Percentiles rank a stretch among this genome's conserved stretches.
These are phyloP conservation scores for Berberis vulgaris DNA, from an alignment of 164 flowering plant species.

Conservation along the genomic window DNA sequence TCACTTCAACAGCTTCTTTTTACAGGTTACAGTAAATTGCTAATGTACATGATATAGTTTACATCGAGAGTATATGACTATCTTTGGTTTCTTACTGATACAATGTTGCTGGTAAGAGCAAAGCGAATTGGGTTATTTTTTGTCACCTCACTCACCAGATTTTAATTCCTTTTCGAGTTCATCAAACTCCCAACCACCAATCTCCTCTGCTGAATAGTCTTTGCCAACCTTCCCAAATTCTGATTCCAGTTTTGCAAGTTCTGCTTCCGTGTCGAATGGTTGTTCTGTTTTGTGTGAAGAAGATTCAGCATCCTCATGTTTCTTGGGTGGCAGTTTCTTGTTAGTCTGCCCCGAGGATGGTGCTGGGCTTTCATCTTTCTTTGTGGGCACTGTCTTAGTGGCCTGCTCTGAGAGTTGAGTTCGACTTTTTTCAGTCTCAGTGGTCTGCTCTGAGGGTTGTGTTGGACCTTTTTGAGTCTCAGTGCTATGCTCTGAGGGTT, in stretches of 20 bases:
- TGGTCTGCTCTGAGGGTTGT: neutral
- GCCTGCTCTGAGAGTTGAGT: neutral
- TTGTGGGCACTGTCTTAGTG: neutral
- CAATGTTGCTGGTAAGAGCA: neutral
- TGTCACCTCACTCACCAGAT: slow-evolving; percentile 33
- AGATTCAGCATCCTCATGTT: slow-evolving; percentile 13
- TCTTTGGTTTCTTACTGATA: neutral
- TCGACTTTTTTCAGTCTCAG: neutral
- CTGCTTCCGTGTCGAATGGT: slow-evolving; percentile 64
- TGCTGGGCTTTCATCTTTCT: slow-evolving; percentile 2
- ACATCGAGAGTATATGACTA: neutral
- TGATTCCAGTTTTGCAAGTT: slow-evolving; percentile 81
- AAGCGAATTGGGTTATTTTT: slow-evolving; percentile 19
- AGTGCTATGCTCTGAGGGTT: neutral
- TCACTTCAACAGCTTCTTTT: no score
- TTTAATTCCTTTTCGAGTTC: slow-evolving; percentile 79
- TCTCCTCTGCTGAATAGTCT: slow-evolving; percentile 72
- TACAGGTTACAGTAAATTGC: neutral
- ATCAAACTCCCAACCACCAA: slow-evolving; percentile 92
- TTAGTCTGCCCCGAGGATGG: neutral
- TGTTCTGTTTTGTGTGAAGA: slow-evolving; percentile 26
- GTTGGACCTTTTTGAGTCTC: slow-evolving; percentile 18
- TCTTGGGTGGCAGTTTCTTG: slow-evolving; percentile 15
- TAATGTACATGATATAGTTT: neutral
- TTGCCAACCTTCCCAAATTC: slow-evolving; percentile 68